Conservation (phyloP, 2,329 filamentous ascomycete genomes). For the Diaporthe humulicola region DNA sequence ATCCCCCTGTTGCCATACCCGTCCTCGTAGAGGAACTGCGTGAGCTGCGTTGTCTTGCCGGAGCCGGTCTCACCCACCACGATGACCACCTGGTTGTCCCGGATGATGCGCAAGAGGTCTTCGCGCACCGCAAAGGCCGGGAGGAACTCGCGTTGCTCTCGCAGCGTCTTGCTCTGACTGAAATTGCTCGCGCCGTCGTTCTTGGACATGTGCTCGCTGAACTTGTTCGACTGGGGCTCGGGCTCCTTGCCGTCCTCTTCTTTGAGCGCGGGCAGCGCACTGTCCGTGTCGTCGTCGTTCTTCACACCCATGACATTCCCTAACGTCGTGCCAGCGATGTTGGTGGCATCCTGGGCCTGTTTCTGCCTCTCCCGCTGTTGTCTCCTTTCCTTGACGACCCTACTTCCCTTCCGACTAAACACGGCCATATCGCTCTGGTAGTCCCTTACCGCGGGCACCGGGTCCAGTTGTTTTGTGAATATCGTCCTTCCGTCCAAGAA, state of each 20-base stretch:
- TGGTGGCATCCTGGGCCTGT: slow-evolving; percentile 95
- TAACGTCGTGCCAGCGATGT: slow-evolving; percentile 88
- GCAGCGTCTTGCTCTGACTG: slow-evolving; percentile 89
- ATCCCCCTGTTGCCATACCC: slow-evolving; percentile 89
- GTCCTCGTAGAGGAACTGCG: slow-evolving; percentile 95
- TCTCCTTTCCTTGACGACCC: slow-evolving; percentile 89
- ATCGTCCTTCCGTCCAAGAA: slow-evolving; percentile 95
- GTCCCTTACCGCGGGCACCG: slow-evolving; percentile 91
- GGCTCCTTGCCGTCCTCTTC: slow-evolving; percentile 70
- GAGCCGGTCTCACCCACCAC: slow-evolving; percentile 98
- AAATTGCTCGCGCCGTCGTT: slow-evolving; percentile 89
- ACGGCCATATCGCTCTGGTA: slow-evolving; percentile 99
- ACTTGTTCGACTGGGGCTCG: slow-evolving; percentile 72
- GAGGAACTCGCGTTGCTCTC: slow-evolving; percentile 92
- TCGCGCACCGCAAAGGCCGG: slow-evolving; percentile 97
- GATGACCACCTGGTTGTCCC: slow-evolving; percentile 97
- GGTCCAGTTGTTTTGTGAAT: slow-evolving; percentile 97
- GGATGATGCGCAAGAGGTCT: slow-evolving; percentile 89
- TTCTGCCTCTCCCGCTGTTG: slow-evolving; percentile 94
- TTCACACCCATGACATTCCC: slow-evolving; percentile 97
- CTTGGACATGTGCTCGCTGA: slow-evolving; percentile 91
- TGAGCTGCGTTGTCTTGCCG: slow-evolving; percentile 96
- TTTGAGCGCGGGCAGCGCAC: slow-evolving; percentile 81
- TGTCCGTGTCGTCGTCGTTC: slow-evolving; percentile 93
- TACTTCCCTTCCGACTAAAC: slow-evolving; percentile 94